These are phyloP conservation scores for Lodderomyces elongisporus DNA, from an alignment of 1,139 yeast species.

Conservation along the genomic window DNA sequence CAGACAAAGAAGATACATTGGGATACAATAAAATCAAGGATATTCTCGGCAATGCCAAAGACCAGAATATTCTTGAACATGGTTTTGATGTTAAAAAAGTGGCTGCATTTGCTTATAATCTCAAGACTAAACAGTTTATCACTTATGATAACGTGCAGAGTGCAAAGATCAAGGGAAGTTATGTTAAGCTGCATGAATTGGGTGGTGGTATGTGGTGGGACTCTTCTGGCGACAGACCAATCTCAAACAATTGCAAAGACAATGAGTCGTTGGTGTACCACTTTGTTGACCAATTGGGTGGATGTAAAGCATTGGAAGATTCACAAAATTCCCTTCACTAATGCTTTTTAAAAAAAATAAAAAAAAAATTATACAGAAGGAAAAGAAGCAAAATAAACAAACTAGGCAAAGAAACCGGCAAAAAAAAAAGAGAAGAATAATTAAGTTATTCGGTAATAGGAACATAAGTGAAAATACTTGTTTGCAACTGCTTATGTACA, in stretches of 20 bases:
- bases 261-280: constrained; percentile 31
- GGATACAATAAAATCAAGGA: constrained; percentile 16
- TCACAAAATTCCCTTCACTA: too few relatives aligned
- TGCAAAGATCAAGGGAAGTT: constrained; percentile 55
- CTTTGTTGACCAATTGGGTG: constrained; percentile 42
- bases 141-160: constrained; percentile 64
- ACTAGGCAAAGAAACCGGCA: too few relatives aligned
- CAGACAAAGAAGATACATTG: constrained; percentile 41
- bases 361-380: too few relatives aligned
- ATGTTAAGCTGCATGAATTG: constrained; percentile 40
- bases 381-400: too few relatives aligned
- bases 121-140: constrained; percentile 36
- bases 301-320: constrained; percentile 17
- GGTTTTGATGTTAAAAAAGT: constrained; percentile 48
- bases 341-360: too few relatives aligned
- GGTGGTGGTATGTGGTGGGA: constrained; percentile 98
- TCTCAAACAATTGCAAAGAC: background rate
- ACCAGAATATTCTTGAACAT: background rate
- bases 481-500: too few relatives aligned
- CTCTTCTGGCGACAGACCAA: constrained; percentile 62
- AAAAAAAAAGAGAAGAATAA: too few relatives aligned
- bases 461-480: too few relatives aligned
- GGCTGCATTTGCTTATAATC: constrained; percentile 54
- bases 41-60: too few relatives aligned
- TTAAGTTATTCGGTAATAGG: too few relatives aligned